Evolutionary conservation across 495 filamentous ascomycete genomes (phyloP).

Genomic region (Pyrenula massariospora): DNA sequence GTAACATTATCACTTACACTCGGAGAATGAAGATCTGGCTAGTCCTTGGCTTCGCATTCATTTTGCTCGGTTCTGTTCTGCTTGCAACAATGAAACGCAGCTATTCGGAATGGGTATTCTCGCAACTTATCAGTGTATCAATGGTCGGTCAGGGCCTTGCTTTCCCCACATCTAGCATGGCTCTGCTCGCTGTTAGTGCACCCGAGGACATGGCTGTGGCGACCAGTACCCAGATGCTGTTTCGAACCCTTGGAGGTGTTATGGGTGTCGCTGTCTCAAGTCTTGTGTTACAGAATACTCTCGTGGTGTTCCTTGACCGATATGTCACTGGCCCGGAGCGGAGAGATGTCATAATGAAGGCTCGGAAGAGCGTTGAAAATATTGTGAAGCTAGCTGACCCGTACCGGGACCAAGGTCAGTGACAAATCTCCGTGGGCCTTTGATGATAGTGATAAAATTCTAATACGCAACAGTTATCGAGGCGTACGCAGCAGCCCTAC

Average conservation of each 20-base stretch:
- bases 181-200: constrained; percentile 52
- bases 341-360: constrained; percentile 33
- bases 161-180: constrained; percentile 53
- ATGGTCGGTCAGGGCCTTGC: constrained; percentile 55
- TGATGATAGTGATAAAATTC: too few species aligned
- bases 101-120: background rate
- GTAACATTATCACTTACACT: constrained; percentile 59
- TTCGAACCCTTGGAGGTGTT: constrained; percentile 56
- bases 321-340: constrained; percentile 45
- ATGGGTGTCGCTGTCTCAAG: constrained; percentile 61
- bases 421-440: too few species aligned
- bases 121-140: constrained; percentile 14
- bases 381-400: constrained; percentile 34
- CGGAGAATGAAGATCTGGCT: constrained; percentile 52
- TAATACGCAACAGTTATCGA: constrained; percentile 37
- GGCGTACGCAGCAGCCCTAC: constrained; percentile 47
- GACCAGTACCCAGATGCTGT: constrained; percentile 57
- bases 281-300: constrained; percentile 60
- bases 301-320: constrained; percentile 40
- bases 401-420: constrained; percentile 40
- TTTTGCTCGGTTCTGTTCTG: constrained; percentile 27
- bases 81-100: background rate
- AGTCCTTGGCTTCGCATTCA: constrained; percentile 33
- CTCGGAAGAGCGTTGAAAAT: constrained; percentile 40
- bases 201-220: constrained; percentile 67